Conservation (phyloP, 2,329 filamentous ascomycete genomes). For the Xylaria sp. region DNA sequence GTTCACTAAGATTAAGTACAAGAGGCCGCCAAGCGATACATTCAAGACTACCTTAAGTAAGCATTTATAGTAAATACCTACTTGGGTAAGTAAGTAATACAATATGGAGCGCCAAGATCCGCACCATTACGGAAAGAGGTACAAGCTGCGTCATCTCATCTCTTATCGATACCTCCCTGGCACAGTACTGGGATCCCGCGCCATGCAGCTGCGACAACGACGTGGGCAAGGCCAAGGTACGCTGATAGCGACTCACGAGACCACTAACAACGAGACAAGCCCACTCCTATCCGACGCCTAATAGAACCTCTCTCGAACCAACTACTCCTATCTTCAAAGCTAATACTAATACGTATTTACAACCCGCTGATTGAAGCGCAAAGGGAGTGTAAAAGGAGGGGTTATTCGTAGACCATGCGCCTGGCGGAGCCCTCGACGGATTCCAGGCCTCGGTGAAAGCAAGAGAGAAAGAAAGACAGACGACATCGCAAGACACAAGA, state of each 20-base stretch:
- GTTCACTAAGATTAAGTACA: too few species aligned
- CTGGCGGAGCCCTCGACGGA: constrained; percentile 44
- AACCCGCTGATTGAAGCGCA: neutral
- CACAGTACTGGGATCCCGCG: constrained; percentile 13
- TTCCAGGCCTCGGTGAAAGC: constrained; percentile 46
- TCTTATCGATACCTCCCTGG: constrained; percentile 31
- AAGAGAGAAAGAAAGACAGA: neutral
- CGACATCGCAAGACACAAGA: constrained; percentile 9
- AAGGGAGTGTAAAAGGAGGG: constrained; percentile 14
- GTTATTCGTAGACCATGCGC: constrained; percentile 42
- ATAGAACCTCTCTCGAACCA: constrained; percentile 1
- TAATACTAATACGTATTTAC: neutral
- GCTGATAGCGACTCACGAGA: constrained; percentile 29
- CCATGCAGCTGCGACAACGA: constrained; percentile 24
- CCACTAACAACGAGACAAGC: constrained; percentile 7
- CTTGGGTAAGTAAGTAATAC: too few species aligned
- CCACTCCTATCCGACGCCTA: neutral
- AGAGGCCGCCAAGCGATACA: too few species aligned
- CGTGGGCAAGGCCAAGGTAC: constrained; percentile 9
- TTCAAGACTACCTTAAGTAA: too few species aligned
- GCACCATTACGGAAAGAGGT: neutral
- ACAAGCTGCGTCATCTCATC: constrained; percentile 28
- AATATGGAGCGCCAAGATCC: too few species aligned
- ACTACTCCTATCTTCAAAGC: neutral
- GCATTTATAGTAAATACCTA: too few species aligned